A percentile compares a stretch with the other conserved stretches of the same genome.
phyloP scores from a whole-genome alignment of 23 red algal genomes.

The Cyanidiococcus yangmingshanensis region DNA sequence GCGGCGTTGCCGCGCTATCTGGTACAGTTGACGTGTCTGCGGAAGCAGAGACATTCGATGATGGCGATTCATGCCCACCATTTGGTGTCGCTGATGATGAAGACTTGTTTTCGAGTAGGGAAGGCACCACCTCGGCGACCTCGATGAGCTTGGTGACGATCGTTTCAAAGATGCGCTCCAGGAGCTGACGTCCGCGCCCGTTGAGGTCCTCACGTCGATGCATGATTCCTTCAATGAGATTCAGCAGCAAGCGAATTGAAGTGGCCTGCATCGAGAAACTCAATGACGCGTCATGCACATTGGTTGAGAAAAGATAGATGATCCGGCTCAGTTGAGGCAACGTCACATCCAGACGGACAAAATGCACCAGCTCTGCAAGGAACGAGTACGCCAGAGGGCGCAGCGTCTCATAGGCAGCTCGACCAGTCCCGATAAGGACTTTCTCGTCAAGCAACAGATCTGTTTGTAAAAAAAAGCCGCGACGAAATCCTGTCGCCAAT shows the following conservation, averaged over 20 bases:
- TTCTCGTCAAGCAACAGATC: constrained; percentile 83
- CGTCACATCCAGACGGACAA: constrained; percentile 55
- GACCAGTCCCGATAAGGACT: constrained; percentile 64
- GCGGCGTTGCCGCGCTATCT: neutral
- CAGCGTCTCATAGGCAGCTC: constrained; percentile 48
- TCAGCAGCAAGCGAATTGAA: constrained; percentile 69
- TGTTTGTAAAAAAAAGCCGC: constrained; percentile 59
- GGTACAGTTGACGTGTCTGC: constrained; percentile 8
- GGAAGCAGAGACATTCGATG: constrained; percentile 22
- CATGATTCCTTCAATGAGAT: constrained; percentile 70
- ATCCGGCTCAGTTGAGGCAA: constrained; percentile 54
- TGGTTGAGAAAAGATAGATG: constrained; percentile 79
- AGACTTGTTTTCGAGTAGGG: constrained; percentile 25
- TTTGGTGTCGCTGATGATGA: neutral
- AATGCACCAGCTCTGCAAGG: constrained; percentile 90
- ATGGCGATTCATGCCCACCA: constrained; percentile 2
- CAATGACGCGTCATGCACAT: constrained; percentile 77
- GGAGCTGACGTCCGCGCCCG: constrained; percentile 35
- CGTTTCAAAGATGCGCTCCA: constrained; percentile 69
- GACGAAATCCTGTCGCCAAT: constrained; percentile 48
- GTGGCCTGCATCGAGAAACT: constrained; percentile 59
- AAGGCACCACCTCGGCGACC: constrained; percentile 46
- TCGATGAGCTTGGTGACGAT: constrained; percentile 57
- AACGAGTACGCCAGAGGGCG: constrained; percentile 92
- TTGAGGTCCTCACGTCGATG: constrained; percentile 35